Base-by-base conservation (phyloP, 495 filamentous ascomycete genomes). In the Penicillium roqueforti region DNA sequence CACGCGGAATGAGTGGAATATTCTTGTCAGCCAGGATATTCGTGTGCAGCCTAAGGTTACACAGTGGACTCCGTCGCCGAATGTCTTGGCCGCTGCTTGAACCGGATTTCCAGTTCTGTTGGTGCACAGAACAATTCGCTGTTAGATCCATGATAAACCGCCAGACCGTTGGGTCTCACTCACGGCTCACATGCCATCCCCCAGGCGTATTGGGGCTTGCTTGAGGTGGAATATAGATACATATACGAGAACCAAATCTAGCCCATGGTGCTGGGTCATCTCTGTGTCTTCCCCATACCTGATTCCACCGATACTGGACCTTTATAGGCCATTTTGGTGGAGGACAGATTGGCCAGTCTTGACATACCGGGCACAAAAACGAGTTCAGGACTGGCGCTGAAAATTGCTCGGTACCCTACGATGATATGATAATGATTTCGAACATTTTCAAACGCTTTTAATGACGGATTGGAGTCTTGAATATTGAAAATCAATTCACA, bases 1-100 rank as follows among this genome's bases (percentile, higher is more conserved):
- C 54, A 77, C 75, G 1, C 55, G 69, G 10, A 75, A 74, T 42
- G 75, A 77, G 57, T 77, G 75, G 75, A 77, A 77, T 48, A 62
- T 76, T 11, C 62, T 77, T 14, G 62, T 72, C 16, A 61, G 58
- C 11, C 51, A 69, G 23, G 69, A 72, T 16, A 67, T 74, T 34
- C 60, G 51, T 0, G 46, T 63, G 5, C 67, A 69, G 55, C 68
- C 70, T 18, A 67, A 59, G 13, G 65, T 77, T 16, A 77, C 74
- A 2, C 71, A 73, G 58, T 77, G 73, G 74, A 71, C 66, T 36
- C 74, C 74, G 7, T 75, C 72, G 23, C 70, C 72, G 14, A 65
- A 63, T 32, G 68, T 74, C 2, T 52, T 65, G 28, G 67, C 69
- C 11, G 65, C 59, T n/a, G 72, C 70, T 32, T 75, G 70, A 70